Conservation (phyloP, 2,329 filamentous ascomycete genomes). For the Aspergillus sp. region DNA sequence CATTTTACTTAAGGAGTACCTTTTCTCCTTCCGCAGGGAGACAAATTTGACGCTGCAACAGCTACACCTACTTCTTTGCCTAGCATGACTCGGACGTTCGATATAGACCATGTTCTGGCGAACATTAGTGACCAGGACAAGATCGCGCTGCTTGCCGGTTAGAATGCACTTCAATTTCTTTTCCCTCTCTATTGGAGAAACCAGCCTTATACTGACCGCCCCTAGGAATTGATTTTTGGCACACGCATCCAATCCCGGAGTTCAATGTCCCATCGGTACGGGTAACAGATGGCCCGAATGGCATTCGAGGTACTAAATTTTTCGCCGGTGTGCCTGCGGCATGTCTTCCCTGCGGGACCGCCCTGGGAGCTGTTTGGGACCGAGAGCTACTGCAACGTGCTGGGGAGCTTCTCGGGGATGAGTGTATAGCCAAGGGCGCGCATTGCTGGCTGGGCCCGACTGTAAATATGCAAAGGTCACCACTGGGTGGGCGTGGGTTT, state of each 20-base stretch:
- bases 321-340: conserved; percentile 69
- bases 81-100: conserved; percentile 11
- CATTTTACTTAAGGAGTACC: not conserved
- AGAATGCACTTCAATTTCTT: too few relatives aligned
- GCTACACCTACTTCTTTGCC: not conserved
- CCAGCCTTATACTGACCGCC: not conserved
- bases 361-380: conserved; percentile 77
- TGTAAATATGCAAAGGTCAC: conserved; percentile 77
- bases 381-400: conserved; percentile 66
- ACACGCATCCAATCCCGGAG: conserved; percentile 62
- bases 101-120: conserved; percentile 10
- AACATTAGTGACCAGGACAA: conserved; percentile 47
- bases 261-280: conserved; percentile 65
- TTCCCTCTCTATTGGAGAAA: too few relatives aligned
- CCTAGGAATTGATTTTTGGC: conserved; percentile 61
- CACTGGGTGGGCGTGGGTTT: conserved; percentile 78
- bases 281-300: conserved; percentile 68
- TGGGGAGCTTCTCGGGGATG: conserved; percentile 68
- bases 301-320: conserved; percentile 66
- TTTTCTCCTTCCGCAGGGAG: not conserved
- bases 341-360: conserved; percentile 75
- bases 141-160: conserved; percentile 42
- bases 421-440: conserved; percentile 70
- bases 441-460: conserved; percentile 74
- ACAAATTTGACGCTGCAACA: not conserved